These are phyloP conservation scores for Juglanconis oblonga DNA, from an alignment of 2,329 filamentous ascomycete species.

Conservation along the genomic window DNA sequence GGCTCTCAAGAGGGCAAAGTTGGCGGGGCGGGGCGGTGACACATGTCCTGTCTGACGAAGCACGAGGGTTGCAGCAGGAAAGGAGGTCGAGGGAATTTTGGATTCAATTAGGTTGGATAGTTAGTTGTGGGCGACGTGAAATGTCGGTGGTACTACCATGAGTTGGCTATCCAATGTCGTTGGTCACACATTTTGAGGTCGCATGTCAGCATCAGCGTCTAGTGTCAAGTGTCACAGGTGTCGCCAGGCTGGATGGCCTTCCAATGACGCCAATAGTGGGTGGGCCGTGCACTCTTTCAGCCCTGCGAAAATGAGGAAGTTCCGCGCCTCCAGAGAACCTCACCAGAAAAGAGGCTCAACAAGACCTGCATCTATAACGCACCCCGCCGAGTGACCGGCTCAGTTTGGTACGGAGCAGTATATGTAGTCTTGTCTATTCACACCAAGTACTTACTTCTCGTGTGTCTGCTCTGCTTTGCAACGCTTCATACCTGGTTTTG, in stretches of 20 bases:
- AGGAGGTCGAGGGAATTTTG: neutral
- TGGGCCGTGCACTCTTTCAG: neutral
- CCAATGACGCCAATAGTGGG: neutral
- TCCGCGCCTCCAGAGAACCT: too few relatives aligned
- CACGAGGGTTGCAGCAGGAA: neutral
- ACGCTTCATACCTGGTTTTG: too few relatives aligned
- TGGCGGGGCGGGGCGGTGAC: constrained; percentile 13
- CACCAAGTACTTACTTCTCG: too few relatives aligned
- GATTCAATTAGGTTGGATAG: constrained; percentile 1
- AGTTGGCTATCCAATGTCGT: neutral
- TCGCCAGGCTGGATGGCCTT: neutral
- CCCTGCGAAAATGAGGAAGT: neutral
- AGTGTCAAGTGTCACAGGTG: neutral
- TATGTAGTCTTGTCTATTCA: too few relatives aligned
- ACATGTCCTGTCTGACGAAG: constrained; percentile 17
- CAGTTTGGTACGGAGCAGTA: too few relatives aligned
- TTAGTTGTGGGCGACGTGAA: neutral
- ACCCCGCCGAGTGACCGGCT: too few relatives aligned
- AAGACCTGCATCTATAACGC: too few relatives aligned
- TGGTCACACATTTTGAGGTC: neutral
- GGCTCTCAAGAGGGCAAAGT: constrained; percentile 2
- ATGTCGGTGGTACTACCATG: neutral
- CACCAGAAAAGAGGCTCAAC: too few relatives aligned
- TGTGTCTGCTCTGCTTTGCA: too few relatives aligned
- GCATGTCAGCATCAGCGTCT: neutral